Base-by-base conservation (phyloP, 2,329 filamentous ascomycete species). In the Rhynchosporium graminicola region DNA sequence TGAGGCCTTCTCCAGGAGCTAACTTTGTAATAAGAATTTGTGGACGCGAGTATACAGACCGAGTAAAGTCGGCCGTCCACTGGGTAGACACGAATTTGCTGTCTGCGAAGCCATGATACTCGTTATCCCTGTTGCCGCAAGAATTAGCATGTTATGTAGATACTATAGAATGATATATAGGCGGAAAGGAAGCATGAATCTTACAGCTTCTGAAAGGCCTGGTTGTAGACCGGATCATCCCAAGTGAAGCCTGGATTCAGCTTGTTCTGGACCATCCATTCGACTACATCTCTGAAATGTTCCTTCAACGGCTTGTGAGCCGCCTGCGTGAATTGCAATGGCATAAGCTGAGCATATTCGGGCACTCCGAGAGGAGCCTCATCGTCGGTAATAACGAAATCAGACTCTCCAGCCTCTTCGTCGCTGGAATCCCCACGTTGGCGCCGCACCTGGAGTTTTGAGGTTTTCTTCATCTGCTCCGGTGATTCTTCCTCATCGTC, bases 181-280 rank as follows among this genome's bases (percentile, higher is more conserved):
- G 33, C 6, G 33, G 43, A 33, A 26, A 26, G 7, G 20, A 36
- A 8, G 13, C 13, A 3, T 42, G 15, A 8, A 0, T 5, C 57
- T 43, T 52, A 59, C 0, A 94, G 79, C 70, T 91, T 91, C 55
- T 78, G 77, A 78, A 92, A 92, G 0, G 89, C 86, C 31, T 89
- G 79, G 12, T 76, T 70, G 74, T 92, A 95, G 12, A 92, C 77
- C 7, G 83, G 79, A 63, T 90, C 84, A 4, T 82, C 77, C 20
- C 82, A 80, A 10, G 82, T 77, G 69, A 92, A 93, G 0, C 80
- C 84, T 0, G 89, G 90, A 67, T 92, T 88, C 57, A 95, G 80
- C 68, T 88, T 87, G 72, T 89, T 90, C 70, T 92, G 89, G 2
- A 94, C 87, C 76, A 93, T 88, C 90, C 90, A 94, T 72, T 92